Evolutionary conservation across 345 rosid genomes (phyloP), one percentile per base, ranked within the genome.

Genomic region (thale cress (Arabidopsis thaliana)): DNA sequence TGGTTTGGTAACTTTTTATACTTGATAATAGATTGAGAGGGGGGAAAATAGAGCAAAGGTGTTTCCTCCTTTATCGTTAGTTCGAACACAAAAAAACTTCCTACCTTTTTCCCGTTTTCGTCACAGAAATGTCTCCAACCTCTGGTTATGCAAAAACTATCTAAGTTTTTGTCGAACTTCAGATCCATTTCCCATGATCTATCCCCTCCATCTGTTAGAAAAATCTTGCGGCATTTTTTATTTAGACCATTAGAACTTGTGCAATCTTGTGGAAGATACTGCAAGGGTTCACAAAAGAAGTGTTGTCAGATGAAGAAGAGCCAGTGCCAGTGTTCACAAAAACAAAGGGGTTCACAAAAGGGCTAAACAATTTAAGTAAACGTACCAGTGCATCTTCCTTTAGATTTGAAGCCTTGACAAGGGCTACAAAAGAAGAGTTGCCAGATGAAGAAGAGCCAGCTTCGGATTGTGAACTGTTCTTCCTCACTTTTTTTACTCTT

Each of bases 51-150:
- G 30, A 71, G 59, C 2, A 37, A 36, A 25, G 38, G 49, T 3
- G 49, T 59, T 36, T 37, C 67, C 8, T 37, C 36, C 5, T 41
- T 42, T 42, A 10, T 63, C 46, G 5, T 24, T 52, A 63, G 77
- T 23, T 64, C 34, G 42, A 73, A 52, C 11, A 4, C 44, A 14
- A 63, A 53, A 20, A 55, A 55, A 11, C 24, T 37, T 64, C 77
- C 77, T 22, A 4, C 71, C 4, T 22, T 22, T 64, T 42, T 32
- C 16, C 71, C 13, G 25, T 53, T 55, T 34, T 64, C 77, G 1
- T 63, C 36, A 45, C 77, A 73, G 38, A 73, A 73, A 22, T 34
- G 10, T 65, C 46, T 73, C 71, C 64, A 73, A 42, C 77, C 77
- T 73, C 44, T 23, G 11, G 4, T 64, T 33, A 73, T 64, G 44